These are phyloP conservation scores for Citrullus colocynthis DNA, from an alignment of 306 rosid genomes.

Conservation along the genomic window DNA sequence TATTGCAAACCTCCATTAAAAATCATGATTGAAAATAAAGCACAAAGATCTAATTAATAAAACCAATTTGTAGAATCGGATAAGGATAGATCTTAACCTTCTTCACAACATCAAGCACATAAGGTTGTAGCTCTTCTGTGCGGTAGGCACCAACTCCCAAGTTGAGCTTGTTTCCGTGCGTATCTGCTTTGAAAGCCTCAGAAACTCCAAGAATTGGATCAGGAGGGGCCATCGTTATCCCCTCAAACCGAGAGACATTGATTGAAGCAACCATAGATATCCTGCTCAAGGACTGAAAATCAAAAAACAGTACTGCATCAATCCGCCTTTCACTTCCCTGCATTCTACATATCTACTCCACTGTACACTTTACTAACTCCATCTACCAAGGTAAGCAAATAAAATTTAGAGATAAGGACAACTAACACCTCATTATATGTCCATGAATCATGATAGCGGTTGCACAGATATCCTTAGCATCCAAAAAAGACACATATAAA, in stretches of 20 bases:
- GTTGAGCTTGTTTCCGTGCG: conserved; percentile 58
- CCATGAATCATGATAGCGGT: conserved; percentile 11
- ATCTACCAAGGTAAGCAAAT: not conserved
- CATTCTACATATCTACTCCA: not conserved
- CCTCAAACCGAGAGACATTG: conserved; percentile 78
- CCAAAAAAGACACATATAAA: not conserved
- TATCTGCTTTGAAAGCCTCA: conserved; percentile 86
- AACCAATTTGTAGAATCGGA: conserved; percentile 1
- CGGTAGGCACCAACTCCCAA: conserved; percentile 98
- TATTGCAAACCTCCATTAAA: not conserved
- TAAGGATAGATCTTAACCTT: conserved; percentile 36
- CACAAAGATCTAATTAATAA: not conserved
- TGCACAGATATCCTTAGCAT: conserved; percentile 7
- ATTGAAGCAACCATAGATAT: conserved; percentile 56
- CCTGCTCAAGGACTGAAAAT: conserved; percentile 53
- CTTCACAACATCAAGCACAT: conserved; percentile 85
- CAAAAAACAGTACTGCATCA: not conserved
- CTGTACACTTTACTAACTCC: not conserved
- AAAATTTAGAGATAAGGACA: not conserved
- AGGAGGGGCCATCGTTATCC: conserved; percentile 87
- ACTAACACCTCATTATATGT: conserved; percentile 5
- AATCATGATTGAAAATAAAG: not conserved
- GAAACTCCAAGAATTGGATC: conserved; percentile 99
- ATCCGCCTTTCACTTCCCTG: not conserved
- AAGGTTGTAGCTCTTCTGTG: conserved; percentile 79